Percentiles rank a stretch among this genome's conserved stretches.
Evolutionary conservation across 768 basidiomycete species (phyloP).

Genomic region (Suillus sp.): DNA sequence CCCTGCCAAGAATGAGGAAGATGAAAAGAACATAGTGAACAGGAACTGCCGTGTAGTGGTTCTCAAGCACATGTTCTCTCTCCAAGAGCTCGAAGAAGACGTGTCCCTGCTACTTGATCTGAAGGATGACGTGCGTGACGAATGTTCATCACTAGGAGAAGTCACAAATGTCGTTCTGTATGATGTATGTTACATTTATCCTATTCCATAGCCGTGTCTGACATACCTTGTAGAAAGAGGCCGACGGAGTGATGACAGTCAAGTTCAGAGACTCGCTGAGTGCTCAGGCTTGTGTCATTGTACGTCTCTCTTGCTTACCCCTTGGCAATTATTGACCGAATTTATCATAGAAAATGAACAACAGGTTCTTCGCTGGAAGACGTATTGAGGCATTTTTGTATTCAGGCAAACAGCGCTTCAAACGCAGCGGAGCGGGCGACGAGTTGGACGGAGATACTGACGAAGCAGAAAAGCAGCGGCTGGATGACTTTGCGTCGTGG

Average conservation of each 20-base stretch:
- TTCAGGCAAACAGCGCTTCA: constrained; percentile 80
- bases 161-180: constrained; percentile 96
- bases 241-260: constrained; percentile 93
- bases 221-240: constrained; percentile 66
- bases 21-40: constrained; percentile 46
- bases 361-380: constrained; percentile 86
- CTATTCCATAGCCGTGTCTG: constrained; percentile 9
- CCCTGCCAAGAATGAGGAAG: constrained; percentile 60
- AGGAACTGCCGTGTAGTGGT: constrained; percentile 83
- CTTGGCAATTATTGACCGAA: not conserved
- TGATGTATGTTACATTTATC: constrained; percentile 61
- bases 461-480: constrained; percentile 77
- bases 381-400: constrained; percentile 81
- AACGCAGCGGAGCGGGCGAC: constrained; percentile 70
- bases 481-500: constrained; percentile 90
- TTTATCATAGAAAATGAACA: constrained; percentile 82
- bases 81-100: constrained; percentile 84
- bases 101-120: constrained; percentile 84
- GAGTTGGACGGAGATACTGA: constrained; percentile 63
- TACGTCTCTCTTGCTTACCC: constrained; percentile 39
- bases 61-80: constrained; percentile 92
- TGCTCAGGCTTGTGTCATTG: constrained; percentile 90
- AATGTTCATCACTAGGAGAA: constrained; percentile 86
- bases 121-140: constrained; percentile 95
- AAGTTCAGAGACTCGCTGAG: constrained; percentile 93